phyloP scores from a whole-genome alignment of 1,284 basidiomycete genomes.

The Anthracocystis walkeri region DNA sequence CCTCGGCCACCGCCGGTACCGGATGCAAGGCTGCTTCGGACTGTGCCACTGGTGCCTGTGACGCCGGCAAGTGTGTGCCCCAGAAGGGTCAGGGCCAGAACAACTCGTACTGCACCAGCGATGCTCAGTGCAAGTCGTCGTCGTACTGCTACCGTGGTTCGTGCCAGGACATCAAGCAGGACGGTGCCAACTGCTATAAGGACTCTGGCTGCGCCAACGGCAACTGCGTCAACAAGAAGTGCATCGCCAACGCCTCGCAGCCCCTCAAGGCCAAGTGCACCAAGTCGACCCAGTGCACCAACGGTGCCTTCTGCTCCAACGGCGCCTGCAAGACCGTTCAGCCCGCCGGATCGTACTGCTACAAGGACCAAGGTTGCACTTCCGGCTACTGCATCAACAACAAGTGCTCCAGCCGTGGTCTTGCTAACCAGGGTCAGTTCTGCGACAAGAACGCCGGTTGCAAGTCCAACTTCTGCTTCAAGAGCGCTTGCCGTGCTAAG shows the following conservation, averaged over 20 bases:
- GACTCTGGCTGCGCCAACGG: slow-evolving; percentile 34
- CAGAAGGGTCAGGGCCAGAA: slow-evolving; percentile 16
- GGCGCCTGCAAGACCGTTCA: slow-evolving; percentile 21
- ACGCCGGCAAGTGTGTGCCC: slow-evolving; percentile 35
- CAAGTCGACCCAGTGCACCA: slow-evolving; percentile 33
- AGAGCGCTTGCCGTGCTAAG: slow-evolving; percentile 29
- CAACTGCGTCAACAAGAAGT: slow-evolving; percentile 36
- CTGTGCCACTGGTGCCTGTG: slow-evolving; percentile 36
- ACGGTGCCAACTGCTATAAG: slow-evolving; percentile 37
- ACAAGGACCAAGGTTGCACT: slow-evolving; percentile 46
- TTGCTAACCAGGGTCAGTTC: slow-evolving; percentile 11
- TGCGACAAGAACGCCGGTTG: slow-evolving; percentile 24
- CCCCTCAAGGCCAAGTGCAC: slow-evolving; percentile 15
- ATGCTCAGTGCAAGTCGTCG: slow-evolving; percentile 27
- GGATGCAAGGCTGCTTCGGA: slow-evolving; percentile 20
- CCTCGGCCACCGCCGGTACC: slow-evolving; percentile 22
- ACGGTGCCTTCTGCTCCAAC: slow-evolving; percentile 32
- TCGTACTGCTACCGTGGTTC: slow-evolving; percentile 39
- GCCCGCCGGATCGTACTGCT: slow-evolving; percentile 31
- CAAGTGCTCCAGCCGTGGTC: slow-evolving; percentile 27
- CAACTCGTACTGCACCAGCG: slow-evolving; percentile 32
- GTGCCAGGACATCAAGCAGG: slow-evolving; percentile 37
- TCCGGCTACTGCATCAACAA: slow-evolving; percentile 30
- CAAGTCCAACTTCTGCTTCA: slow-evolving; percentile 33
- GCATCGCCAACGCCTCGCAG: slow-evolving; percentile 22